A percentile compares a stretch with the other conserved stretches of the same genome.
These are phyloP conservation scores for Zymoseptoria brevis DNA, from an alignment of 2,329 filamentous ascomycete species.

Conservation along the genomic window DNA sequence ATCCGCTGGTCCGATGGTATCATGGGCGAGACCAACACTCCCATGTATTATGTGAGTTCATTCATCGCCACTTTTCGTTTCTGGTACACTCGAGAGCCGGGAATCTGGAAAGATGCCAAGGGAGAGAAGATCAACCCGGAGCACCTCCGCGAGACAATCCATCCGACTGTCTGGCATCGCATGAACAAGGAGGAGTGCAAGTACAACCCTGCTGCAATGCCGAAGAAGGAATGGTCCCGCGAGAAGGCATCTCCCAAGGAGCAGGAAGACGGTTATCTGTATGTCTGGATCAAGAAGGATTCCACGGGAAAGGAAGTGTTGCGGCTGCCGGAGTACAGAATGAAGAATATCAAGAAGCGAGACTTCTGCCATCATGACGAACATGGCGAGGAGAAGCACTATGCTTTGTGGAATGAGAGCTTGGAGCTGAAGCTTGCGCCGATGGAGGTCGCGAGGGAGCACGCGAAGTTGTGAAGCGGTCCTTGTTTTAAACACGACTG, in stretches of 20 bases:
- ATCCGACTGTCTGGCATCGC: conserved; percentile 10
- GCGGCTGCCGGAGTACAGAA: background rate
- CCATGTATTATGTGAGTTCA: conserved; percentile 6
- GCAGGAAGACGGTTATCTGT: background rate
- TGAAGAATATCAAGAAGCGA: background rate
- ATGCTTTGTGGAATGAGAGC: background rate
- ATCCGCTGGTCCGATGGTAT: conserved; percentile 13
- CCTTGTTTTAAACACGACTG: too few relatives aligned
- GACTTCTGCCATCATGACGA: background rate
- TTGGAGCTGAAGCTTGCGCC: background rate
- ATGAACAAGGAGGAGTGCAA: background rate
- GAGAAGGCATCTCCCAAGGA: background rate
- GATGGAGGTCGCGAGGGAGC: background rate
- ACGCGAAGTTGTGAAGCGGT: background rate
- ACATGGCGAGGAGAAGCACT: background rate
- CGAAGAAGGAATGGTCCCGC: background rate
- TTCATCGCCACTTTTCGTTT: conserved; percentile 9
- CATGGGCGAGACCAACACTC: conserved; percentile 6
- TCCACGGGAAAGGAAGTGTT: background rate
- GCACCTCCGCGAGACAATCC: conserved; percentile 11
- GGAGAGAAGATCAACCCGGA: conserved; percentile 1
- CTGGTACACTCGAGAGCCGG: conserved; percentile 6
- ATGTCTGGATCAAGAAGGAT: background rate
- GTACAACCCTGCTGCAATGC: background rate
- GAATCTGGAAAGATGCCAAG: conserved; percentile 6